Evolutionary conservation across 306 rosid species (phyloP), one percentile per base, ranked within the genome.

Genomic region (Boehmeria nivea): DNA sequence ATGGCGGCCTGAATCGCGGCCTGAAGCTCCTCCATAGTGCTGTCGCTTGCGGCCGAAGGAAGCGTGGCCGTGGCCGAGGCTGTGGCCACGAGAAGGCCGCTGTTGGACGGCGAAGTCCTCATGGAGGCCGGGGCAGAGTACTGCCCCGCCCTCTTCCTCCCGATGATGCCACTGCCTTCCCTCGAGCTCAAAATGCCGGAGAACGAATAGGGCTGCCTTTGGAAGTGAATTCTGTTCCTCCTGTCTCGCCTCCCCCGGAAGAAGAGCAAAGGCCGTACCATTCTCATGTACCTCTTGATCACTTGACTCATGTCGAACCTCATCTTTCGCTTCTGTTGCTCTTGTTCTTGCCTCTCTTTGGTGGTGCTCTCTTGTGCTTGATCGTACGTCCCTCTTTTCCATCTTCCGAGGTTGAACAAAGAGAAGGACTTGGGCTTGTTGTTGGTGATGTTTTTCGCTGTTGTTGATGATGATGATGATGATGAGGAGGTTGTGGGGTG

Each of bases 1-100:
- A 93, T 93, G 24, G 99, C 99, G 59, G 96, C 93, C 80, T 91
- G 99, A 79, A 91, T 87, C 8, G 99, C 99, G 2, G 99, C 87
- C 39, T 93, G 96, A 70, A 93, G 74, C 71, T 93, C 99, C 71
- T 93, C 99, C 96, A 93, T 83, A 63, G 94, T 77, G 57, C 99
- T 87, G 51, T 93, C 95, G 66, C 40, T 82, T 4, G 72, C 15
- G 23, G 90, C 60, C 58, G 63, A 49, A 74, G 85, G 78, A 61
- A 73, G 60, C 43, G 76, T n/a, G 3, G 82, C 38, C 12, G 81
- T 67, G 56, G 89, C 80, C 43, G 76, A 13, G 3, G 82, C 38
- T 9, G 81, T 67, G 56, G 89, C 80, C 23, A 73, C 60, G n/a
- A 82, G 72, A 21, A 82, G 75, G 14, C 99, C 95, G 43, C 95